Base-by-base conservation (phyloP, 2,329 filamentous ascomycete genomes). In the Pseudogymnoascus sp. region DNA sequence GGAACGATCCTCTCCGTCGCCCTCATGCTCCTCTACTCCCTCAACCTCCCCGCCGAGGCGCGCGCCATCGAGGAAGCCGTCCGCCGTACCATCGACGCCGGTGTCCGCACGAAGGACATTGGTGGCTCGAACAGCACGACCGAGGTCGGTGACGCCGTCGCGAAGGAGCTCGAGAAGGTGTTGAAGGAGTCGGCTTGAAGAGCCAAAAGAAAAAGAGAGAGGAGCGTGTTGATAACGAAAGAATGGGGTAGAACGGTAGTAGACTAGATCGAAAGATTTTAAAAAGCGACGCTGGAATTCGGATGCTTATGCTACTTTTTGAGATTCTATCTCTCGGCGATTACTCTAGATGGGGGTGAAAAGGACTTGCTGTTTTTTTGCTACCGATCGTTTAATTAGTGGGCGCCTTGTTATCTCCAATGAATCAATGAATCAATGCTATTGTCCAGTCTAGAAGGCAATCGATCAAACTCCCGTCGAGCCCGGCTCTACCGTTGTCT, bases 1-100 rank as follows among this genome's bases (percentile, higher is more conserved):
- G 93, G 93, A 61, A 93, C 91, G 63, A 91, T 97, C 68, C 84
- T 97, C 47, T 96, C 92, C 11, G 83, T 96, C 12, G 91, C 91
- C 71, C 96, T 97, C 92, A 90, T 99, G 88, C 83, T 97, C 72
- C 88, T 91, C 73, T 97, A 97, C 81, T 96, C 92, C 12, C 84
- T 97, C 65, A 86, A 86, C 71, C 84, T 93, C 68, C 86, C 89
- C 31, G 81, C 85, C 61, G 88, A 97, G 76, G 89, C 93, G 36
- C 82, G 84, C 66, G 85, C 87, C 60, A 85, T 97, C 67, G 92
- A 97, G 78, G 82, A 86, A 65, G 92, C 93, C 3, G 92, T 96
- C 61, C 84, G 85, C 73, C 84, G 82, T 63, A 88, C 90, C 61
- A 88, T 97, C 67, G 92, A 97, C 75, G 83, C 80, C 63, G 91